A percentile compares a stretch with the other conserved stretches of the same genome.
phyloP scores from a whole-genome alignment of 2,329 filamentous ascomycete genomes.

The Phaeosphaeriaceae sp. region DNA sequence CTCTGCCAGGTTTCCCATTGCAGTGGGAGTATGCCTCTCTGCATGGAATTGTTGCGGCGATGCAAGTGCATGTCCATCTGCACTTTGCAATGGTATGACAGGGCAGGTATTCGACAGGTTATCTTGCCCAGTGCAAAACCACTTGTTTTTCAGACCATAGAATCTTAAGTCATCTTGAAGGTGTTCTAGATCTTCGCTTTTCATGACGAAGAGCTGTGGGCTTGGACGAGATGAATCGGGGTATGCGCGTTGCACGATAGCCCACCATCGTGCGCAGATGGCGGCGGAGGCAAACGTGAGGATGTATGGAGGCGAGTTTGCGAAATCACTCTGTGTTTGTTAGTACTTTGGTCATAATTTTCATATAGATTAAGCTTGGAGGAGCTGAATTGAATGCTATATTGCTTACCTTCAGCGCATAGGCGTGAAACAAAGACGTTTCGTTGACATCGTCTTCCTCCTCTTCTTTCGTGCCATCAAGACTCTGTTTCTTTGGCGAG shows the following conservation, averaged over 20 bases:
- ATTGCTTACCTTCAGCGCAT: constrained; percentile 40
- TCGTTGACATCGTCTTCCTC: constrained; percentile 14
- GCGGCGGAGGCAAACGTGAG: constrained; percentile 43
- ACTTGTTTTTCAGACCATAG: constrained; percentile 38
- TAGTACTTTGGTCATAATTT: constrained; percentile 4
- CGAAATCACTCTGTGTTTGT: constrained; percentile 36
- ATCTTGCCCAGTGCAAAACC: constrained; percentile 42
- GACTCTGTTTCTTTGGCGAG: constrained; percentile 25
- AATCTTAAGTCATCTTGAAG: constrained; percentile 41
- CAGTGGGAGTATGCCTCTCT: constrained; percentile 8
- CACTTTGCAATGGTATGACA: constrained; percentile 41
- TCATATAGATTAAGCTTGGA: background rate
- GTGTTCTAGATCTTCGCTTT: constrained; percentile 43
- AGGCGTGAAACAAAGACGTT: constrained; percentile 42
- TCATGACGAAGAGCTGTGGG: constrained; percentile 44
- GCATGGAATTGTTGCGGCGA: constrained; percentile 8
- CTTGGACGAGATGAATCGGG: constrained; percentile 37
- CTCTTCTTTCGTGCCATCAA: constrained; percentile 11
- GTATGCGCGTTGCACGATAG: constrained; percentile 39
- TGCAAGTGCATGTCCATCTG: constrained; percentile 28
- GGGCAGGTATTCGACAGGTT: constrained; percentile 24
- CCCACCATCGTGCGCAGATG: constrained; percentile 43
- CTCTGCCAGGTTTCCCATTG: constrained; percentile 30
- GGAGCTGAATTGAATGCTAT: background rate
- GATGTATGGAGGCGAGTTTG: constrained; percentile 41